Conservation (phyloP, 2,329 filamentous ascomycete genomes). For the Xylariales sp. region DNA sequence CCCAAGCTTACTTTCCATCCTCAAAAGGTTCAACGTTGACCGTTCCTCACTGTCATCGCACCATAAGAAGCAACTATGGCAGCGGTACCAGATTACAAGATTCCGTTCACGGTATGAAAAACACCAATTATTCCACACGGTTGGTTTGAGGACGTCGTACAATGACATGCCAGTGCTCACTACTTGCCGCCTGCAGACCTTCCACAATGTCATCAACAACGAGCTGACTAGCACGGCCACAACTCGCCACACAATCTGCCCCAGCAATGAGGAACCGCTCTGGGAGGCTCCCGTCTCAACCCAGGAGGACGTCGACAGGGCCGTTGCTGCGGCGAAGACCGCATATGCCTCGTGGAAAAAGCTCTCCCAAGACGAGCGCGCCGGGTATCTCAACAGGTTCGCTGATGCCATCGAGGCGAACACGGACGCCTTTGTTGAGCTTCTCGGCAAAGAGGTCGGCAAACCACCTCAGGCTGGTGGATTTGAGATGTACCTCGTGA, state of each 20-base stretch:
- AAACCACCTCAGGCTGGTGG: conserved; percentile 10
- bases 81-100: conserved; percentile 7
- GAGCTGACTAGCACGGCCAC: neutral
- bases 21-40: too few relatives aligned
- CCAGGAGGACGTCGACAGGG: neutral
- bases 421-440: conserved; percentile 8
- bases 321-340: neutral
- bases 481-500: conserved; percentile 9
- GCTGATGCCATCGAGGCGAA: conserved; percentile 12
- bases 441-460: conserved; percentile 11
- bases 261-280: conserved; percentile 1
- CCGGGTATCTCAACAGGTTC: conserved; percentile 15
- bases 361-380: conserved; percentile 12
- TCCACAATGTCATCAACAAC: conserved; percentile 4
- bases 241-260: conserved; percentile 1
- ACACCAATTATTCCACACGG: neutral
- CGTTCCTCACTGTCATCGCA: too few relatives aligned
- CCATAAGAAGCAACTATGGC: too few relatives aligned
- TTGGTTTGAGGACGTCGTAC: neutral
- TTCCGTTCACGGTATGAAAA: conserved; percentile 9
- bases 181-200: neutral
- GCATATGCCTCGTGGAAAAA: conserved; percentile 5
- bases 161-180: too few relatives aligned
- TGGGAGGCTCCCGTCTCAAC: conserved; percentile 2
- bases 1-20: too few relatives aligned